Evolutionary conservation across 1,284 basidiomycete genomes (phyloP).

Genomic region (Tilletia walkeri): DNA sequence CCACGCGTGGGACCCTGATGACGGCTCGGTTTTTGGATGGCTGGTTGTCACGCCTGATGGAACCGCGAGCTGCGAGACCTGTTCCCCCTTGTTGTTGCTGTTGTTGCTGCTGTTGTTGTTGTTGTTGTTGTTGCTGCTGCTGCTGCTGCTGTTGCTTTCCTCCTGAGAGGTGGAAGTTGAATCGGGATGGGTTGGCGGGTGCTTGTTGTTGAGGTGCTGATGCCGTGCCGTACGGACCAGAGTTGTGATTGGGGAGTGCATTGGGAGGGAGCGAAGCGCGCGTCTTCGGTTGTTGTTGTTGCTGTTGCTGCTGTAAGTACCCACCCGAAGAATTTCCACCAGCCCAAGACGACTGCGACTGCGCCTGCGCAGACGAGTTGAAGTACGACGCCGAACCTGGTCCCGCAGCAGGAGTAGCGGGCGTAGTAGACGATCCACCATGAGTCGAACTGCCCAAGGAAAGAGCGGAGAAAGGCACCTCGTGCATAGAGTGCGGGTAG

Average conservation of each 20-base stretch:
- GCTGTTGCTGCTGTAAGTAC: background rate
- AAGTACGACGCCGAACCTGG: background rate
- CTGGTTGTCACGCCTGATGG: constrained; percentile 76
- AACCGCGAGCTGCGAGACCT: constrained; percentile 75
- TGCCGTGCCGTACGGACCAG: background rate
- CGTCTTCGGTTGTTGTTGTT: background rate
- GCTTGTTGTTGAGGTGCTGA: background rate
- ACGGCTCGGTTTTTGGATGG: constrained; percentile 79
- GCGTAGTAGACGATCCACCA: background rate
- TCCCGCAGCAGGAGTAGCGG: background rate
- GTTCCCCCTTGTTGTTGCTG: too few species aligned
- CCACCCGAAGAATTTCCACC: background rate
- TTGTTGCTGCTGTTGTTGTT: too few species aligned
- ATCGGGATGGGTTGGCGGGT: constrained; percentile 24
- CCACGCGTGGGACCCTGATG: constrained; percentile 85
- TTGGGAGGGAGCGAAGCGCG: background rate
- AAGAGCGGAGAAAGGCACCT: background rate
- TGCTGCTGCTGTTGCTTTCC: constrained; percentile 69
- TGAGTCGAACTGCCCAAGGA: too few species aligned
- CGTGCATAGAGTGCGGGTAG: constrained; percentile 13
- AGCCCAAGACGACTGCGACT: background rate
- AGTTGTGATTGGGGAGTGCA: background rate
- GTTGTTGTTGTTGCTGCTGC: too few species aligned
- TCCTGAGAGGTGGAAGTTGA: constrained; percentile 84
- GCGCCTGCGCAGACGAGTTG: background rate